Evolutionary conservation across 768 basidiomycete species (phyloP).

Genomic region (Mycena galericulata): DNA sequence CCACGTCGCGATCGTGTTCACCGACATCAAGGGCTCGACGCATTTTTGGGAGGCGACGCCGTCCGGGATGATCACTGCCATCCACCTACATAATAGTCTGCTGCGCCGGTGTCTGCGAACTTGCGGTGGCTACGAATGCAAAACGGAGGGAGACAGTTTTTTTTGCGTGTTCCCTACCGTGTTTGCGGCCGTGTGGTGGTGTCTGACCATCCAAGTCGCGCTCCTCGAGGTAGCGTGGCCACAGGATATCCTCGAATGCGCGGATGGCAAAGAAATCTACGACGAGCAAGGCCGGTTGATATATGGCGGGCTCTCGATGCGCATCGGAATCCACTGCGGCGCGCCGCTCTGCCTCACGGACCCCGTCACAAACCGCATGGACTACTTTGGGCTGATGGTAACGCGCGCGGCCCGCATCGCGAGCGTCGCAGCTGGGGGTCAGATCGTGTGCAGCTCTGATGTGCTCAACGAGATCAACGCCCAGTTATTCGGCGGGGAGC

Average conservation of each 20-base stretch:
- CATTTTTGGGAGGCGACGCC: slow-evolving; percentile 96
- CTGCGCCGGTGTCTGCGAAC: slow-evolving; percentile 87
- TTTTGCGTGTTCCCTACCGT: slow-evolving; percentile 97
- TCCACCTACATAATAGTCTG: slow-evolving; percentile 89
- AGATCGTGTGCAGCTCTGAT: slow-evolving; percentile 92
- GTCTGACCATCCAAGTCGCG: slow-evolving; percentile 85
- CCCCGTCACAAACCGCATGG: slow-evolving; percentile 94
- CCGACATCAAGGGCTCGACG: slow-evolving; percentile 97
- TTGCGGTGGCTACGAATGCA: slow-evolving; percentile 98
- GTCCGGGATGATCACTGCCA: slow-evolving; percentile 90
- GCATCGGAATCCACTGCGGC: slow-evolving; percentile 98
- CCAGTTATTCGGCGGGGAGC: slow-evolving; percentile 63
- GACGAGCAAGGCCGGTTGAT: slow-evolving; percentile 77
- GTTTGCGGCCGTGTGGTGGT: slow-evolving; percentile 92
- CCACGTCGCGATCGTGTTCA: slow-evolving; percentile 94
- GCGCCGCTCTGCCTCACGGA: slow-evolving; percentile 91
- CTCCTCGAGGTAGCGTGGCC: slow-evolving; percentile 91
- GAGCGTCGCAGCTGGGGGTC: slow-evolving; percentile 88
- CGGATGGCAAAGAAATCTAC: slow-evolving; percentile 86
- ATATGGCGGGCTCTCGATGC: slow-evolving; percentile 89
- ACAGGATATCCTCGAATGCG: slow-evolving; percentile 89
- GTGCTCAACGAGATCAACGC: slow-evolving; percentile 86
- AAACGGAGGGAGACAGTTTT: slow-evolving; percentile 99
- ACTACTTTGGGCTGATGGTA: slow-evolving; percentile 97
- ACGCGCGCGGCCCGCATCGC: slow-evolving; percentile 92